These are phyloP conservation scores for Solanum peruvianum DNA, from an alignment of 257 asterid genomes.

Conservation along the genomic window DNA sequence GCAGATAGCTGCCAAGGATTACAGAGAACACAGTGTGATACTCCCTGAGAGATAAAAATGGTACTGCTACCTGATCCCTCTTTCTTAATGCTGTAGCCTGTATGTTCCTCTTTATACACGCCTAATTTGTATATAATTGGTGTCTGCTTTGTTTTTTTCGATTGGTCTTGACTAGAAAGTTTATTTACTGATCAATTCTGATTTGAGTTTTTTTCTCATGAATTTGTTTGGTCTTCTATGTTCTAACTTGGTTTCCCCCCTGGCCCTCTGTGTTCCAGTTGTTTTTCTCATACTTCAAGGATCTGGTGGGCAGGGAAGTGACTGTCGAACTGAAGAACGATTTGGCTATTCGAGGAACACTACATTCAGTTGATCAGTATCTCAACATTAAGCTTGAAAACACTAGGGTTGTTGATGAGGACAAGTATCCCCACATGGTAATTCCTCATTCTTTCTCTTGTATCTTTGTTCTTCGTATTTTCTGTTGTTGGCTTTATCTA, in stretches of 20 bases:
- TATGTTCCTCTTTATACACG: background rate
- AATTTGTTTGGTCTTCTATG: background rate
- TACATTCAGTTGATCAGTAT: slow-evolving; percentile 94
- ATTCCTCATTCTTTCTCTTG: background rate
- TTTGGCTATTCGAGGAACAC: slow-evolving; percentile 84
- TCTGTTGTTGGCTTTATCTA: background rate
- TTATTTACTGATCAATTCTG: background rate
- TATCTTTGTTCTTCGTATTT: background rate
- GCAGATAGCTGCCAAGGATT: background rate
- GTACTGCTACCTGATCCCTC: background rate
- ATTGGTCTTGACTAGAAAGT: background rate
- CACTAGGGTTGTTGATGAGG: slow-evolving; percentile 90
- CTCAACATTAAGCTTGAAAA: slow-evolving; percentile 94
- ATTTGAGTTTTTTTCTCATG: background rate
- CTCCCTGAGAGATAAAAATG: background rate
- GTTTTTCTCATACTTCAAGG: slow-evolving; percentile 98
- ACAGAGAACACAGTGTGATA: background rate
- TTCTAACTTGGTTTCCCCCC: background rate
- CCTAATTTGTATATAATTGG: background rate
- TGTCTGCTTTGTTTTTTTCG: background rate
- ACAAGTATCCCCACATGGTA: slow-evolving; percentile 95
- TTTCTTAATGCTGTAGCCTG: background rate
- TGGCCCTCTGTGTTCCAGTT: slow-evolving; percentile 34
- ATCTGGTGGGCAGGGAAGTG: slow-evolving; percentile 93
- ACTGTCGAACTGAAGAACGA: slow-evolving; percentile 95